Evolutionary conservation across 2,329 filamentous ascomycete species (phyloP), one percentile per base, ranked within the genome.

Genomic region (Scytalidium sp.): DNA sequence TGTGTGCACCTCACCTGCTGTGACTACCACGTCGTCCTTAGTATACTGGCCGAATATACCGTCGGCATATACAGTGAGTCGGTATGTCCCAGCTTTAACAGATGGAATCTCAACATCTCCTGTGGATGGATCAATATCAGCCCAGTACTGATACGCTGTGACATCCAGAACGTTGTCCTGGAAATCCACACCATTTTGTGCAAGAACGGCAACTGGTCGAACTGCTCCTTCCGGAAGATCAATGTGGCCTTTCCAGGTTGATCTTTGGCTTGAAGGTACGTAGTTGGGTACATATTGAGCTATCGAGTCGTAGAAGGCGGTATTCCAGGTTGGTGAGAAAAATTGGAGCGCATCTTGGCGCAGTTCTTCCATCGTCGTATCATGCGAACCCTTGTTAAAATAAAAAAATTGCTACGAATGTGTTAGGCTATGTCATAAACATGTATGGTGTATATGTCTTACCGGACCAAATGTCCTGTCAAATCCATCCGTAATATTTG

Each of bases 401-500:
- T 84, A 72, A 58, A 78, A 85, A 58, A 77, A 84, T 61, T 80
- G 76, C 54, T 68, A 11, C n/a, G 19, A 15, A 36, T 22, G 5
- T 36, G 11, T 36, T 47, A 10, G 50, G 41, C 8, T 39, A 23
- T 13, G 41, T 15, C 32, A 15, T 36, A 36, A 36, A 4, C 17
- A 36, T 4, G 17, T n/a, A 8, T 36, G 4, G 7, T 9, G 5
- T 36, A 36, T n/a, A 9, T 36, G 7, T n/a, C 56, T 58, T 47
- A 60, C 55, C 5, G 82, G 83, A 1, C 83, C 83, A 58, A 85
- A 85, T 0, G 83, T 85, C 2, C 82, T 73, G 57, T 85, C 82
- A 54, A 85, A 85, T 1, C 83, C 83, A 53, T 81, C 64, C 1
- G 79, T 83, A 56, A 86, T 84, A 56, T 85, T 84, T 5, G 83